Evolutionary conservation across 805 yeast species (phyloP).

Genomic region (Cyberlindnera galapagoensis): DNA sequence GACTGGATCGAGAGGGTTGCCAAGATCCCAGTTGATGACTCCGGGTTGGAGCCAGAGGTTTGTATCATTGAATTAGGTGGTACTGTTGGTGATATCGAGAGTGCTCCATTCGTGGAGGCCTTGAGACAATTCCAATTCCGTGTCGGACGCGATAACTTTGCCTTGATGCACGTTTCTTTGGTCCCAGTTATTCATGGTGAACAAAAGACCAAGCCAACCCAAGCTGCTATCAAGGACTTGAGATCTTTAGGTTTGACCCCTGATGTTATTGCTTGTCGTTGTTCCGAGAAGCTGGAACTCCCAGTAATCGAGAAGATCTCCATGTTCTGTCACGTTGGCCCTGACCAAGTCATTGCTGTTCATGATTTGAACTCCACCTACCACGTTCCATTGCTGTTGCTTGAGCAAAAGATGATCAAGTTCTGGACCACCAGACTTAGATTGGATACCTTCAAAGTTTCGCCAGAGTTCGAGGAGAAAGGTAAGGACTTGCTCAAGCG

Average conservation of each 20-base stretch:
- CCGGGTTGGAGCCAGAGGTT: conserved; percentile 87
- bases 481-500: conserved; percentile 67
- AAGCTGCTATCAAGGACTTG: conserved; percentile 96
- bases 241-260: conserved; percentile 93
- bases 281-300: conserved; percentile 72
- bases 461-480: conserved; percentile 44
- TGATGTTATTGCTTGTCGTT: conserved; percentile 97
- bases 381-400: conserved; percentile 89
- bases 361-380: conserved; percentile 96
- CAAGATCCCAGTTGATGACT: conserved; percentile 81
- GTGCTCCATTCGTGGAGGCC: conserved; percentile 98
- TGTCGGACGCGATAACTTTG: conserved; percentile 90
- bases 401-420: conserved; percentile 78
- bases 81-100: conserved; percentile 98
- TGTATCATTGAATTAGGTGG: conserved; percentile 98
- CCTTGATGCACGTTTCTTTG: conserved; percentile 91
- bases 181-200: conserved; percentile 98
- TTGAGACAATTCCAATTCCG: conserved; percentile 97
- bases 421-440: conserved; percentile 64
- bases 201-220: conserved; percentile 98
- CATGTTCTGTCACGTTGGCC: conserved; percentile 98
- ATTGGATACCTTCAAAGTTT: conserved; percentile 41
- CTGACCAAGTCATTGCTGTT: conserved; percentile 95
- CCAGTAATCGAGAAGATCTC: conserved; percentile 94
- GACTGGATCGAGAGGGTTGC: conserved; percentile 97